Evolutionary conservation across 805 yeast species (phyloP).

Genomic region (Nakazawaea wickerhamii): DNA sequence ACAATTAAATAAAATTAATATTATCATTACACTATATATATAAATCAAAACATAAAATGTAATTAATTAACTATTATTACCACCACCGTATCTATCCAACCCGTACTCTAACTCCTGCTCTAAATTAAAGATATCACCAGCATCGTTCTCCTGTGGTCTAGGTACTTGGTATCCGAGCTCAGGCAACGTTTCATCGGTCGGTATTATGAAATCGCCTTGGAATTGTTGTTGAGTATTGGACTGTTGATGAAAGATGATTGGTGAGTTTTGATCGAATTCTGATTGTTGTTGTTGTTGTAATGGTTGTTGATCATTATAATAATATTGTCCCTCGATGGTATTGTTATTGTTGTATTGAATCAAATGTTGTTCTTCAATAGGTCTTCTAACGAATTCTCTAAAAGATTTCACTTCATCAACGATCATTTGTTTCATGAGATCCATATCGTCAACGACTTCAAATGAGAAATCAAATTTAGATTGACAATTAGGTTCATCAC

Average conservation of each 20-base stretch:
- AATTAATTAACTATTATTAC: slow-evolving; percentile 2
- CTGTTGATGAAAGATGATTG: slow-evolving; percentile 17
- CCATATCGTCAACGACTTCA: slow-evolving; percentile 78
- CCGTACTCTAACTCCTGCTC: slow-evolving; percentile 69
- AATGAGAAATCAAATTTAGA: slow-evolving; percentile 82
- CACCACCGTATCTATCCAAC: slow-evolving; percentile 41
- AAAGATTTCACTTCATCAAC: slow-evolving; percentile 74
- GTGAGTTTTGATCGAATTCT: slow-evolving; percentile 16
- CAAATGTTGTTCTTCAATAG: slow-evolving; percentile 47
- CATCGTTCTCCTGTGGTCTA: slow-evolving; percentile 46
- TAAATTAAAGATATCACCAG: slow-evolving; percentile 35
- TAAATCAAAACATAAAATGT: slow-evolving; percentile 11
- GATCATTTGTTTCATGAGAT: slow-evolving; percentile 68
- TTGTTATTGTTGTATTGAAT: slow-evolving; percentile 22
- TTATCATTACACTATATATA: slow-evolving; percentile 4
- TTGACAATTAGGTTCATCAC: slow-evolving; percentile 82
- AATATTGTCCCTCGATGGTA: slow-evolving; percentile 10
- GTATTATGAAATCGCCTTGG: slow-evolving; percentile 32
- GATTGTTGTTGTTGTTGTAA: slow-evolving; percentile 18
- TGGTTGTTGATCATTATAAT: slow-evolving; percentile 21
- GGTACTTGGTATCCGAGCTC: slow-evolving; percentile 50
- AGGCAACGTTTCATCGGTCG: slow-evolving; percentile 34
- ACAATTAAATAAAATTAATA: slow-evolving; percentile 9
- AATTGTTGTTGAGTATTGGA: slow-evolving; percentile 17
- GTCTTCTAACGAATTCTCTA: slow-evolving; percentile 76